Evolutionary conservation across 306 rosid genomes (phyloP).

Genomic region (Argentina anserina): DNA sequence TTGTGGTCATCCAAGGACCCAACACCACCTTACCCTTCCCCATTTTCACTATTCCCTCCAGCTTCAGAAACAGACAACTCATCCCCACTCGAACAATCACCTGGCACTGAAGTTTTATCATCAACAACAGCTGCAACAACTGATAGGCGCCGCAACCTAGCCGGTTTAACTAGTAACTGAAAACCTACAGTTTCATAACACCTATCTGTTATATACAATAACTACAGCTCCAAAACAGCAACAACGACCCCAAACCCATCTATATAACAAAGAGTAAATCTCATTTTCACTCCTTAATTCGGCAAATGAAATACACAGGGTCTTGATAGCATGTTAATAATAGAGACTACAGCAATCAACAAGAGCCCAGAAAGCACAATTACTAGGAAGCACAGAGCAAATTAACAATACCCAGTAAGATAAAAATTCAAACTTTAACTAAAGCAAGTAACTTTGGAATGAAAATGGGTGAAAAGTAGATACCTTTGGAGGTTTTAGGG

Average conservation of each 20-base stretch:
- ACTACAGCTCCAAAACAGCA: not conserved
- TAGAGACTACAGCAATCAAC: not conserved
- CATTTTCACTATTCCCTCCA: constrained; percentile 18
- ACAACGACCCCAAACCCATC: not conserved
- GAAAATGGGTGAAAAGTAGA: not conserved
- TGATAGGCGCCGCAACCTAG: constrained; percentile 22
- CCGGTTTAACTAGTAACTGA: constrained; percentile 26
- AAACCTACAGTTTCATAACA: constrained; percentile 34
- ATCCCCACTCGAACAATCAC: constrained; percentile 28
- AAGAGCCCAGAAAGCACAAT: not conserved
- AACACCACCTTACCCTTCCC: constrained; percentile 24
- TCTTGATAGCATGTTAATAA: not conserved
- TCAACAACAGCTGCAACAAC: constrained; percentile 29
- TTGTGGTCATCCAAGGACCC: constrained; percentile 40
- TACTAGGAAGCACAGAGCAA: not conserved
- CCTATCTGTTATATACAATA: not conserved
- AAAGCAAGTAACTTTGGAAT: not conserved
- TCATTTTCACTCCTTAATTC: not conserved
- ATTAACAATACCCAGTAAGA: not conserved
- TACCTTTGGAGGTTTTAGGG: constrained; percentile 38
- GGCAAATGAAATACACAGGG: not conserved
- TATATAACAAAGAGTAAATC: not conserved
- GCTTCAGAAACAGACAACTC: constrained; percentile 20
- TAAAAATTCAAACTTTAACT: not conserved
- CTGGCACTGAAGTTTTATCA: constrained; percentile 24